A percentile compares a stretch with the other conserved stretches of the same genome.
Evolutionary conservation across 768 basidiomycete species (phyloP).

Genomic region (Suillus sp.): DNA sequence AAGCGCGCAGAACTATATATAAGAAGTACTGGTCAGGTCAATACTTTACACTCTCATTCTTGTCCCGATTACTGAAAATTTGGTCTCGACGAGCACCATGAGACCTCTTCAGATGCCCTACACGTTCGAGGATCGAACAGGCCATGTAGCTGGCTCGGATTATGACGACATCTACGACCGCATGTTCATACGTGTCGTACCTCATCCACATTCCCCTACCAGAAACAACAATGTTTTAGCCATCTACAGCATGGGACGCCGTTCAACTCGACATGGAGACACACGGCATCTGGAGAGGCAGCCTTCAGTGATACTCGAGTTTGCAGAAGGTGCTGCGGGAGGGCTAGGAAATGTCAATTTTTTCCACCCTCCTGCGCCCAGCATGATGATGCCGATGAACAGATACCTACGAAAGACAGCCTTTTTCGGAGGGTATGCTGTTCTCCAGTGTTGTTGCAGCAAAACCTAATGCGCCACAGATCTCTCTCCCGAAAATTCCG

Average conservation of each 20-base stretch:
- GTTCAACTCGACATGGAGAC: constrained; percentile 61
- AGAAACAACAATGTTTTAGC: constrained; percentile 42
- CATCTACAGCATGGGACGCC: constrained; percentile 67
- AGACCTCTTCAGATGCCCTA: constrained; percentile 44
- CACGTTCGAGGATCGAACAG: constrained; percentile 71
- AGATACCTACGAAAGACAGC: constrained; percentile 65
- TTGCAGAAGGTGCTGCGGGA: constrained; percentile 46
- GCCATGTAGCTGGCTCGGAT: constrained; percentile 54
- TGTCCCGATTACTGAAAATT: background rate
- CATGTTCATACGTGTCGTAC: constrained; percentile 63
- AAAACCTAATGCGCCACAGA: constrained; percentile 34
- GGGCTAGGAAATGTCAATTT: constrained; percentile 64
- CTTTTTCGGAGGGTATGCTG: constrained; percentile 64
- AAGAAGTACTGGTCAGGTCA: background rate
- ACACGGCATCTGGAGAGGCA: constrained; percentile 51
- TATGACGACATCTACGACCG: constrained; percentile 82
- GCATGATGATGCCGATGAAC: constrained; percentile 56
- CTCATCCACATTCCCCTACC: constrained; percentile 42
- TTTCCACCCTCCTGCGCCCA: constrained; percentile 39
- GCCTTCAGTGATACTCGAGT: constrained; percentile 62
- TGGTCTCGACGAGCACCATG: constrained; percentile 18
- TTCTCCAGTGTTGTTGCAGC: constrained; percentile 4
- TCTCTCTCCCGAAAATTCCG: constrained; percentile 69
- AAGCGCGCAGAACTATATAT: background rate
- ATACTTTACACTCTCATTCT: background rate